A percentile compares a stretch with the other conserved stretches of the same genome.
Conservation (phyloP, 495 filamentous ascomycete genomes). For the Penicillium cinerascens region DNA sequence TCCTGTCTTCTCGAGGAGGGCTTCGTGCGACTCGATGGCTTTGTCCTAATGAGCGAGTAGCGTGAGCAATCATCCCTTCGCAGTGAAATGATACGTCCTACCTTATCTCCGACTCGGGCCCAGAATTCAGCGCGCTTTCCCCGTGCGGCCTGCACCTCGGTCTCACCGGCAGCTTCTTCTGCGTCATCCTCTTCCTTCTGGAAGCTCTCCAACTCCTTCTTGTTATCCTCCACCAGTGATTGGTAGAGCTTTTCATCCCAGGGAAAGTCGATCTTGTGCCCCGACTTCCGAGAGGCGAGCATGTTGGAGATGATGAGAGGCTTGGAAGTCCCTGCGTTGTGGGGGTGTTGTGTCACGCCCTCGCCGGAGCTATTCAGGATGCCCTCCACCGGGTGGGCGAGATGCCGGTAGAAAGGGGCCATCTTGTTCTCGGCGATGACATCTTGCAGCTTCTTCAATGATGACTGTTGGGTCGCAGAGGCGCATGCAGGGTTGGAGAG, state of each 20-base stretch:
- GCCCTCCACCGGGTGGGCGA: constrained; percentile 91
- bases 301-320: constrained; percentile 56
- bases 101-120: constrained; percentile 93
- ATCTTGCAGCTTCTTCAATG: constrained; percentile 84
- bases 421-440: constrained; percentile 91
- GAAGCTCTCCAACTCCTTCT: constrained; percentile 83
- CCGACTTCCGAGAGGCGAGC: constrained; percentile 63
- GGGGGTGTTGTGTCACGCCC: constrained; percentile 57
- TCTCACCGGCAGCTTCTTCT: constrained; percentile 91
- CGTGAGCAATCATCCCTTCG: not conserved
- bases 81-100: constrained; percentile 33
- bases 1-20: constrained; percentile 88
- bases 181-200: constrained; percentile 96
- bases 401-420: constrained; percentile 92
- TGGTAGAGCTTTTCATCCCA: constrained; percentile 93
- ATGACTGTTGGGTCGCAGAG: constrained; percentile 61
- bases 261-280: constrained; percentile 62
- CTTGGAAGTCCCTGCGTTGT: constrained; percentile 52
- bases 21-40: constrained; percentile 86
- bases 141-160: constrained; percentile 85
- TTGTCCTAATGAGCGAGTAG: constrained; percentile 62
- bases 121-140: constrained; percentile 96
- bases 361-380: constrained; percentile 78
- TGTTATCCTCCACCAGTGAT: constrained; percentile 79
- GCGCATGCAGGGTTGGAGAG: constrained; percentile 84